phyloP scores from a whole-genome alignment of 176 grass and related monocot species.

The Raddia distichophylla region DNA sequence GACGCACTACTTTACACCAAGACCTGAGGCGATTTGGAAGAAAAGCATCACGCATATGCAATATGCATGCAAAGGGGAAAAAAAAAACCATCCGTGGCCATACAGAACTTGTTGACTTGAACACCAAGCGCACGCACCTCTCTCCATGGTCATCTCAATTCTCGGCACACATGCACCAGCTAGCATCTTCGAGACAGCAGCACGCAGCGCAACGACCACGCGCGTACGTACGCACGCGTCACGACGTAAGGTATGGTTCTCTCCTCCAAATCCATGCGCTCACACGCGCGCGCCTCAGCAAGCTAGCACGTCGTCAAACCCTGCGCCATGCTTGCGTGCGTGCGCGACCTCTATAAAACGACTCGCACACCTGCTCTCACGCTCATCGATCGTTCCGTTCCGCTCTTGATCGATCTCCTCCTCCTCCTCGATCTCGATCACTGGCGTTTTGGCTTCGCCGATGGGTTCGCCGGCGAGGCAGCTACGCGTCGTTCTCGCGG shows the following conservation, averaged over 20 bases:
- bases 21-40: neutral
- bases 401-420: neutral
- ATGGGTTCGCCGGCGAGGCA: conserved; percentile 8
- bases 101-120: neutral
- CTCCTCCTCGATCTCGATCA: neutral
- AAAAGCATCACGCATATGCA: conserved; percentile 21
- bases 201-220: neutral
- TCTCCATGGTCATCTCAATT: neutral
- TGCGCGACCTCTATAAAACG: neutral
- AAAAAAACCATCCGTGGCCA: too few species aligned
- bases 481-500: neutral
- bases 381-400: neutral
- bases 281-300: conserved; percentile 18
- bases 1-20: neutral
- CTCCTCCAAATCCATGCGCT: conserved; percentile 7
- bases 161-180: neutral
- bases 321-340: too few species aligned
- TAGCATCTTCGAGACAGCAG: neutral
- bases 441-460: neutral
- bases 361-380: neutral
- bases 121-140: neutral
- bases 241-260: neutral
- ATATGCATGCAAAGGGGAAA: too few species aligned
- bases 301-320: conserved; percentile 33
- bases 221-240: too few species aligned